A percentile compares a stretch with the other conserved stretches of the same genome.
Evolutionary conservation across 495 filamentous ascomycete species (phyloP).

Genomic region (Penicillium simplicissimum): DNA sequence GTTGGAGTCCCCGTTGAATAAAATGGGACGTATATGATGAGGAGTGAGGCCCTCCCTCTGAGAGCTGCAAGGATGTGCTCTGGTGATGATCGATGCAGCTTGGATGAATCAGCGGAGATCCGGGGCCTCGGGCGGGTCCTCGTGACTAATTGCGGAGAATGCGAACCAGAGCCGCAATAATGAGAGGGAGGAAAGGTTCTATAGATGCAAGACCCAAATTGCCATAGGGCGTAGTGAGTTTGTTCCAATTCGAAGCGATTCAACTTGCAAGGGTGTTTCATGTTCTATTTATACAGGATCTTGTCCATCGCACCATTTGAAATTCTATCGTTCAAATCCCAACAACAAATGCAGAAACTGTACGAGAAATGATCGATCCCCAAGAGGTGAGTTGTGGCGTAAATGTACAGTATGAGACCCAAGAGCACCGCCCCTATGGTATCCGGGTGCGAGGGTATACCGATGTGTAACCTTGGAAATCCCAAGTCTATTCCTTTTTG

Average conservation of each 20-base stretch:
- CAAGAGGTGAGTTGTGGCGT: slow-evolving; percentile 1
- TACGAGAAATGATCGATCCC: slow-evolving; percentile 22
- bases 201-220: too few species aligned
- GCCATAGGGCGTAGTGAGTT: too few species aligned
- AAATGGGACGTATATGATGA: neutral
- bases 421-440: slow-evolving; percentile 3
- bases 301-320: slow-evolving; percentile 1
- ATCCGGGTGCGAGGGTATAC: neutral
- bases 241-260: neutral
- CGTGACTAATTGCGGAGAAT: slow-evolving; percentile 16
- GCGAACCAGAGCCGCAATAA: slow-evolving; percentile 5
- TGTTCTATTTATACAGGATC: slow-evolving; percentile 24
- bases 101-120: slow-evolving; percentile 16
- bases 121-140: slow-evolving; percentile 6
- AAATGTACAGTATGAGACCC: slow-evolving; percentile 9
- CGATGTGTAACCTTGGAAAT: neutral
- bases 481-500: slow-evolving; percentile 24
- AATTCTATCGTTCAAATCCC: slow-evolving; percentile 23
- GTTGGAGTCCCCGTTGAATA: neutral
- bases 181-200: too few species aligned
- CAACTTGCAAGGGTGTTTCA: neutral
- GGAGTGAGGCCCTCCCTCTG: slow-evolving; percentile 2
- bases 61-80: neutral
- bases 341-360: slow-evolving; percentile 12
- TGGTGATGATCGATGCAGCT: slow-evolving; percentile 3